Conservation (phyloP, 495 filamentous ascomycete species). For the Aspergillus campestris region DNA sequence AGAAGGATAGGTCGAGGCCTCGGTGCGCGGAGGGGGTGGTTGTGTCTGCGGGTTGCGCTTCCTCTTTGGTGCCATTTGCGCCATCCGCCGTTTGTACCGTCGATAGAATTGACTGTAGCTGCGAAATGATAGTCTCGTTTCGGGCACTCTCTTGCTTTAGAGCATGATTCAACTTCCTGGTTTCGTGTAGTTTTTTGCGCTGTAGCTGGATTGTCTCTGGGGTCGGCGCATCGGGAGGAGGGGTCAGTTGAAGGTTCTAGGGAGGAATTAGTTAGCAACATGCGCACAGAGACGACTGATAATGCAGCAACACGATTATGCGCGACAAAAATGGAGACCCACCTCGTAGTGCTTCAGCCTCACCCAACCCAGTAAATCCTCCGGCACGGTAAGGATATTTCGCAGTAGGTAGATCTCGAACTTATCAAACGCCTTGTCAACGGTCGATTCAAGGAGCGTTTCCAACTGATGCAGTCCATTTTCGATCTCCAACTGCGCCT, state of each 20-base stretch:
- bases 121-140: constrained; percentile 63
- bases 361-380: constrained; percentile 67
- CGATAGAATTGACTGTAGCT: constrained; percentile 51
- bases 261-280: not conserved
- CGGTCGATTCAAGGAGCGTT: constrained; percentile 75
- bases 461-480: constrained; percentile 88
- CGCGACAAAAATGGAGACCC: not conserved
- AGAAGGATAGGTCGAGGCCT: constrained; percentile 42
- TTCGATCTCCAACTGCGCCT: constrained; percentile 73
- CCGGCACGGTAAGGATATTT: constrained; percentile 74
- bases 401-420: constrained; percentile 79
- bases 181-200: constrained; percentile 72
- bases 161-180: constrained; percentile 65
- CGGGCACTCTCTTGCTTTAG: constrained; percentile 66
- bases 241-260: constrained; percentile 29
- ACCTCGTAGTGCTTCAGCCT: constrained; percentile 77
- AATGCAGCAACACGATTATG: not conserved
- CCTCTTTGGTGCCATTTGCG: constrained; percentile 18
- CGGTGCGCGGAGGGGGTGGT: constrained; percentile 4
- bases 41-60: constrained; percentile 9
- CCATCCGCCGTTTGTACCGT: constrained; percentile 19
- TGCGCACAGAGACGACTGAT: constrained; percentile 3
- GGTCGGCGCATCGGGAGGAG: constrained; percentile 39
- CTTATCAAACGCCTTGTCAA: constrained; percentile 72
- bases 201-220: constrained; percentile 59